phyloP scores from a whole-genome alignment of 2,329 filamentous ascomycete species.

The Teratosphaeria gauchensis region DNA sequence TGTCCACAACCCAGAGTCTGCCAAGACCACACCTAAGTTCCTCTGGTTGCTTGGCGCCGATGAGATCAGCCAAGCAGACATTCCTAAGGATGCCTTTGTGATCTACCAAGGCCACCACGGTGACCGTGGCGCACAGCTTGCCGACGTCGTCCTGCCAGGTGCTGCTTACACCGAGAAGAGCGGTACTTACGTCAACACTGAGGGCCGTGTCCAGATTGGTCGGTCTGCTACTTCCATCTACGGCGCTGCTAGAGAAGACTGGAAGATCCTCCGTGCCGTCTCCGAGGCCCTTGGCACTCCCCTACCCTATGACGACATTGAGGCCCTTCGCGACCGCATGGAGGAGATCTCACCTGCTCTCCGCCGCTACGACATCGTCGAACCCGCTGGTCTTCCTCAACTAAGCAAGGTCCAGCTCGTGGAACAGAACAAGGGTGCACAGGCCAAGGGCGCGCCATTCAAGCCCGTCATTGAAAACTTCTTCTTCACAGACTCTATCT shows the following conservation, averaged over 20 bases:
- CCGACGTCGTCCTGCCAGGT: slow-evolving; percentile 86
- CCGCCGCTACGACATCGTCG: slow-evolving; percentile 80
- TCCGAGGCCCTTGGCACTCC: slow-evolving; percentile 84
- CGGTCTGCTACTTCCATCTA: slow-evolving; percentile 81
- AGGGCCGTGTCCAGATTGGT: slow-evolving; percentile 90
- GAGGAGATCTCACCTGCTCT: slow-evolving; percentile 86
- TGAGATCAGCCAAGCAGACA: slow-evolving; percentile 73
- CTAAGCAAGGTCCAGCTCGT: slow-evolving; percentile 80
- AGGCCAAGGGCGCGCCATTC: slow-evolving; percentile 54
- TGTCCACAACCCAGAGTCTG: slow-evolving; percentile 69
- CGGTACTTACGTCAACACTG: slow-evolving; percentile 94
- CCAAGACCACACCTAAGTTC: slow-evolving; percentile 82
- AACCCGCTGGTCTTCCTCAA: slow-evolving; percentile 41
- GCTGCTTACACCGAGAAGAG: slow-evolving; percentile 96
- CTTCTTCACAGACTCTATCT: slow-evolving; percentile 96
- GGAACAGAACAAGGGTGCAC: slow-evolving; percentile 86
- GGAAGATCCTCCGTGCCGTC: slow-evolving; percentile 93
- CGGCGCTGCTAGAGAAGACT: slow-evolving; percentile 86
- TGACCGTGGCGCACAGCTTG: slow-evolving; percentile 83
- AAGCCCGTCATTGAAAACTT: slow-evolving; percentile 90
- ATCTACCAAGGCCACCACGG: slow-evolving; percentile 98
- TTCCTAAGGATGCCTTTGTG: slow-evolving; percentile 92
- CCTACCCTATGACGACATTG: slow-evolving; percentile 87
- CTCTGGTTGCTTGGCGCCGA: slow-evolving; percentile 95
- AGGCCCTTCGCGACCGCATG: slow-evolving; percentile 84